Percentiles rank a stretch among this genome's conserved stretches.
phyloP scores from a whole-genome alignment of 176 grass and related monocot species.

The Musa itinerans region DNA sequence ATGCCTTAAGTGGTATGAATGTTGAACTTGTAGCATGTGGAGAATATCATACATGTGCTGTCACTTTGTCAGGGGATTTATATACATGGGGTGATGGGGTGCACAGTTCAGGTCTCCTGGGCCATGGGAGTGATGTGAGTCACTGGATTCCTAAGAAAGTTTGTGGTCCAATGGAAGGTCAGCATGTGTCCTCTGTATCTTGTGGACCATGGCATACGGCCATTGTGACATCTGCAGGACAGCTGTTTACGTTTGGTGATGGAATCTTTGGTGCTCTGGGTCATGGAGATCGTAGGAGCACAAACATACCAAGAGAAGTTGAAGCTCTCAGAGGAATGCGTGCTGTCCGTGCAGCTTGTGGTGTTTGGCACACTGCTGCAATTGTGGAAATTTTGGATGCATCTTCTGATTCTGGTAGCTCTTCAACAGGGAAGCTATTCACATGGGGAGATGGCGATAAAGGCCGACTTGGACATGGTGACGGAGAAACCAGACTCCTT shows the following conservation, averaged over 20 bases:
- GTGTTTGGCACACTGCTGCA: constrained; percentile 70
- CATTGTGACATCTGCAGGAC: constrained; percentile 46
- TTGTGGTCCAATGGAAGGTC: constrained; percentile 39
- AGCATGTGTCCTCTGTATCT: constrained; percentile 50
- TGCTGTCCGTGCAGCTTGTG: constrained; percentile 41
- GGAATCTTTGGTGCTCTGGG: constrained; percentile 63
- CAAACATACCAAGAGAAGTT: constrained; percentile 49
- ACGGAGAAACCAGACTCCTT: constrained; percentile 41
- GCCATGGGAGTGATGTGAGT: constrained; percentile 41
- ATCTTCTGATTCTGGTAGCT: constrained; percentile 27
- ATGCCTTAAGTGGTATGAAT: constrained; percentile 31
- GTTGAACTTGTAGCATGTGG: constrained; percentile 52
- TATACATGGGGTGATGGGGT: constrained; percentile 74
- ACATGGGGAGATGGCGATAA: constrained; percentile 82
- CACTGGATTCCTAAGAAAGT: constrained; percentile 77
- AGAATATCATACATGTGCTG: constrained; percentile 70
- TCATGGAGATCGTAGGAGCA: constrained; percentile 51
- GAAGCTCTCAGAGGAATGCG: constrained; percentile 47
- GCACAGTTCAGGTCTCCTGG: constrained; percentile 50
- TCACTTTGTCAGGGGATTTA: constrained; percentile 56
- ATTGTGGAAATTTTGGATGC: constrained; percentile 48
- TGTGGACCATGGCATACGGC: constrained; percentile 74
- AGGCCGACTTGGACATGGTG: constrained; percentile 57
- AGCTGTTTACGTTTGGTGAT: constrained; percentile 66
- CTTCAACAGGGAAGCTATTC: constrained; percentile 43